Conservation (phyloP, 345 rosid species). For the Eucalyptus pauciflora region DNA sequence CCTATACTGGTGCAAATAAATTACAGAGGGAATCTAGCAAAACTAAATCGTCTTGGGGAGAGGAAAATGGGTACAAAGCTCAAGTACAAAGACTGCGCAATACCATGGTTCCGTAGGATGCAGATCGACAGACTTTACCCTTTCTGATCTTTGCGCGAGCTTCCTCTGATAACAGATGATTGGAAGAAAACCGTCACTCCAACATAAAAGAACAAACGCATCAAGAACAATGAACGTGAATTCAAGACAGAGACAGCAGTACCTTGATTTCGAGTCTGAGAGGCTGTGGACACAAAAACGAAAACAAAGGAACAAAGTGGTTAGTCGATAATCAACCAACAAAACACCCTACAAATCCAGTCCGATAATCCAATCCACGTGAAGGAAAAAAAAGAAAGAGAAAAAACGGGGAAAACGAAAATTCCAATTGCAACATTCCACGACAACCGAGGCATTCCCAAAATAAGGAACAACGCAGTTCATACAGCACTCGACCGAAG, state of each 20-base stretch:
- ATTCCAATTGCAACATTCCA: background rate
- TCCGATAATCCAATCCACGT: background rate
- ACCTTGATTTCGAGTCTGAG: conserved; percentile 7
- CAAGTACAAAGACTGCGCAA: background rate
- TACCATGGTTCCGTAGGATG: conserved; percentile 34
- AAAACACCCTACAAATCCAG: background rate
- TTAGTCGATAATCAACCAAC: background rate
- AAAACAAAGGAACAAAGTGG: background rate
- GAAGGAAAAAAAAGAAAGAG: background rate
- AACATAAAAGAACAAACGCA: background rate
- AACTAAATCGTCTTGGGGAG: background rate
- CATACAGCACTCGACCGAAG: background rate
- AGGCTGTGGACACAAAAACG: background rate
- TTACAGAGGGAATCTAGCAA: background rate
- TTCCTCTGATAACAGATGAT: background rate
- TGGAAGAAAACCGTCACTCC: background rate
- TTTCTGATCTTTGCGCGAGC: conserved; percentile 11
- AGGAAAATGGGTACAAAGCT: background rate
- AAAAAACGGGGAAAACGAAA: background rate
- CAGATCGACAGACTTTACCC: conserved; percentile 20
- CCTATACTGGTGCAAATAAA: background rate
- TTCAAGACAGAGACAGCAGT: background rate
- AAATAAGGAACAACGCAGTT: background rate
- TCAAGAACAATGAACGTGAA: background rate
- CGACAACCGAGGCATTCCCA: background rate